Evolutionary conservation across 2,329 filamentous ascomycete species (phyloP), one percentile per base, ranked within the genome.

Genomic region (Leptographium radiaticola): DNA sequence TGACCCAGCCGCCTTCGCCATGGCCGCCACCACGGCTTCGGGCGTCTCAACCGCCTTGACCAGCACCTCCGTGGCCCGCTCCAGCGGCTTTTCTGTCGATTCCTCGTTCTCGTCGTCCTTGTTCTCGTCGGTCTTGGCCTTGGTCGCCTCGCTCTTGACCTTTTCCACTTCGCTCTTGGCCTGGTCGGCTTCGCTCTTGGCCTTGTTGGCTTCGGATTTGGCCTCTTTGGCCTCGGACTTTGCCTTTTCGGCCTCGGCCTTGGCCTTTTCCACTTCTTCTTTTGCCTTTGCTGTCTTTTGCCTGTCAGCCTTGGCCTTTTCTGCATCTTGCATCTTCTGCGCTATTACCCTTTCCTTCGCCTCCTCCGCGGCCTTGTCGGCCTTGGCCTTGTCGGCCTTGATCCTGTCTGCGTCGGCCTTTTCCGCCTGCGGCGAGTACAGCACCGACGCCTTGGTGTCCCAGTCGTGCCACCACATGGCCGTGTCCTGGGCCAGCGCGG

Each of bases 391-490:
- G 25, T 25, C 25, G 25, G 25, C 25, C 25, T 25, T 25, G 25
- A 25, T 25, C 25, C 25, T 2, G 2, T 25, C 25, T 25, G 25
- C 25, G 25, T 25, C 25, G 25, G 25, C 51, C 39, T 40, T 33
- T 11, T 30, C 15, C 31, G 34, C 6, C 25, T 36, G 25, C 46
- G 44, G 33, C 11, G 25, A 15, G 33, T 36, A 39, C 16, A 18
- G 18, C 36, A 50, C 20, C 40, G 43, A 46, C 33, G 40, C 34
- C 15, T 47, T 44, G 11, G 51, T 49, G n/a, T 60, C 52, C 20
- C 55, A 58, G 31, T 59, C 55, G 5, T 52, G 30, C 61, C 62
- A 65, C 49, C 58, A 65, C 33, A 56, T 47, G 6, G 52, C 52
- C 18, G 55, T 51, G 51, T 63, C 58, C 2, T 49, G 40, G 12